Conservation (phyloP, 495 filamentous ascomycete species). For the Pseudoneurospora amorphoporcata region DNA sequence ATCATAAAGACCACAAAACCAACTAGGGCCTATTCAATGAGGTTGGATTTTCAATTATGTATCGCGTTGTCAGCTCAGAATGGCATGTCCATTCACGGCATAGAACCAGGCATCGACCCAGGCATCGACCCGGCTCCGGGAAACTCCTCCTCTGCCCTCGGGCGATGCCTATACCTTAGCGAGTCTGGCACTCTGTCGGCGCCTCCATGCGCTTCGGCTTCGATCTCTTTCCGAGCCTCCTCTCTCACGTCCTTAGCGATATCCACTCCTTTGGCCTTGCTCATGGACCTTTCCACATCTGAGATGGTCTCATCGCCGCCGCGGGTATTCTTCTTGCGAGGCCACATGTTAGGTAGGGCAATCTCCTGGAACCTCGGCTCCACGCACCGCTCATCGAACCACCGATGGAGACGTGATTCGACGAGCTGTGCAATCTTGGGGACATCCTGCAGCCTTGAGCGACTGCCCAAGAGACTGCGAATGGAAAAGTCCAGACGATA, state of each 20-base stretch:
- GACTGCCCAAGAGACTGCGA: slow-evolving; percentile 81
- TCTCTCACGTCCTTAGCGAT: slow-evolving; percentile 35
- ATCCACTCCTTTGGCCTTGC: slow-evolving; percentile 40
- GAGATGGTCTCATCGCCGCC: slow-evolving; percentile 44
- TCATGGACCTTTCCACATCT: slow-evolving; percentile 27
- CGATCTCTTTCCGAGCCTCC: slow-evolving; percentile 35
- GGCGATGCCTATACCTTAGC: slow-evolving; percentile 28
- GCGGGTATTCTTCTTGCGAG: slow-evolving; percentile 72
- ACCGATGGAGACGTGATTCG: slow-evolving; percentile 80
- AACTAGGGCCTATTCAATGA: background rate
- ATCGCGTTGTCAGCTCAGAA: background rate
- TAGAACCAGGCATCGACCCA: slow-evolving; percentile 18
- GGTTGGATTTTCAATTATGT: background rate
- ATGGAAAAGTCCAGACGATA: slow-evolving; percentile 90
- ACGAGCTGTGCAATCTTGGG: slow-evolving; percentile 95
- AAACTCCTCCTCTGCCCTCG: slow-evolving; percentile 24
- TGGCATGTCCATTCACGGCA: background rate
- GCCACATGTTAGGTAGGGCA: slow-evolving; percentile 87
- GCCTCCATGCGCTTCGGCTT: slow-evolving; percentile 31
- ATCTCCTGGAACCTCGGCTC: slow-evolving; percentile 96
- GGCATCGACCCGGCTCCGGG: slow-evolving; percentile 24
- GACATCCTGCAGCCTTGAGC: slow-evolving; percentile 85
- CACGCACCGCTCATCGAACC: slow-evolving; percentile 95
- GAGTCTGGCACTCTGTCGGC: slow-evolving; percentile 25
- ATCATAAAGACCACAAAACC: background rate